phyloP scores from a whole-genome alignment of 225 moss, liverwort and hornwort species.

The Physcomitrellopsis africana region DNA sequence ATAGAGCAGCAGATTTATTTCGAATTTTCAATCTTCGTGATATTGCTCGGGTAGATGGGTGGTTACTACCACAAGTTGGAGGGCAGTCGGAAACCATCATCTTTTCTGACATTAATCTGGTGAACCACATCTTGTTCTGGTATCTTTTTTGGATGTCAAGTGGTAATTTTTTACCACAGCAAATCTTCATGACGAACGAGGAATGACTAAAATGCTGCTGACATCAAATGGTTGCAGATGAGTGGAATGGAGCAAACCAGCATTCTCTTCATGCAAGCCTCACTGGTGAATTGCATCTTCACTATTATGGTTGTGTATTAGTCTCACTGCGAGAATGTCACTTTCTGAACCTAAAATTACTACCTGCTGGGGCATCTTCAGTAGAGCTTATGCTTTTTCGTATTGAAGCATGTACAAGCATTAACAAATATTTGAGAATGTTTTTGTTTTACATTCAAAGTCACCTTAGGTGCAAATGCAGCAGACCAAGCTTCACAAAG shows the following conservation, averaged over 20 bases:
- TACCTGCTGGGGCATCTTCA: slow-evolving; percentile 4
- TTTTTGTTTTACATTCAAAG: slow-evolving; percentile 1
- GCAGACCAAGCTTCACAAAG: background rate
- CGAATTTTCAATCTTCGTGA: slow-evolving; percentile 77
- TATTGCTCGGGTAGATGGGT: slow-evolving; percentile 93
- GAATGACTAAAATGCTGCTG: slow-evolving; percentile 24
- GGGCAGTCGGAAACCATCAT: slow-evolving; percentile 45
- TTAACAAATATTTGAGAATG: background rate
- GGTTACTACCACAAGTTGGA: slow-evolving; percentile 61
- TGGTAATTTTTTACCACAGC: background rate
- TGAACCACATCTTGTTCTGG: background rate
- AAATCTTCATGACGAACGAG: slow-evolving; percentile 1
- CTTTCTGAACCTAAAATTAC: slow-evolving; percentile 19
- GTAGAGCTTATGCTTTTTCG: background rate
- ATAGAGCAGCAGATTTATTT: slow-evolving; percentile 74
- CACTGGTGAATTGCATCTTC: slow-evolving; percentile 55
- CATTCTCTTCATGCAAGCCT: slow-evolving; percentile 94
- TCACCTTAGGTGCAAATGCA: background rate
- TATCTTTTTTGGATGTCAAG: background rate
- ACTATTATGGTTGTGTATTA: slow-evolving; percentile 3
- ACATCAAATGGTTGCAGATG: slow-evolving; percentile 54
- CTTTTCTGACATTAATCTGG: slow-evolving; percentile 64
- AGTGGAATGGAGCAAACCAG: slow-evolving; percentile 99
- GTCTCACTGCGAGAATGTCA: background rate
- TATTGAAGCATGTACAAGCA: background rate